Conservation (phyloP, 148 eudicot genomes). For the Amaranthus palmeri region DNA sequence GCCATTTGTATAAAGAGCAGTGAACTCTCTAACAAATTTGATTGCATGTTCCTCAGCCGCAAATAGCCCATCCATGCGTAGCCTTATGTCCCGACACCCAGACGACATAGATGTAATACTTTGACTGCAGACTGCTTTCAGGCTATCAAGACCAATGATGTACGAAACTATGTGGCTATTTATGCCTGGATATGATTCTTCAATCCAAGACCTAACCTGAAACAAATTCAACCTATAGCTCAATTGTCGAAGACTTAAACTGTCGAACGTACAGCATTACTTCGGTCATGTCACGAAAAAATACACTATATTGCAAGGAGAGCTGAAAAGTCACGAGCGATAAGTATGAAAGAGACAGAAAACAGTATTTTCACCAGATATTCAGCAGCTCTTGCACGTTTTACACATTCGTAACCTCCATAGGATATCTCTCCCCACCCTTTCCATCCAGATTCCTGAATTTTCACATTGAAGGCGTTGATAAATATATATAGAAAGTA, state of each 20-base stretch:
- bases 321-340: neutral
- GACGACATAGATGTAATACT: constrained; percentile 20
- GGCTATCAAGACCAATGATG: constrained; percentile 91
- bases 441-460: constrained; percentile 90
- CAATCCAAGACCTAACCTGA: constrained; percentile 94
- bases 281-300: neutral
- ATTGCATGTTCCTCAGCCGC: constrained; percentile 62
- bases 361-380: constrained; percentile 50
- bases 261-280: neutral
- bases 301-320: neutral
- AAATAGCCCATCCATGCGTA: constrained; percentile 94
- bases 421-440: constrained; percentile 99
- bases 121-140: constrained; percentile 43
- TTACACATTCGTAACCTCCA: constrained; percentile 77
- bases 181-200: constrained; percentile 68
- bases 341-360: neutral
- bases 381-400: constrained; percentile 90
- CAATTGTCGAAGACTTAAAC: neutral
- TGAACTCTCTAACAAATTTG: constrained; percentile 67
- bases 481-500: neutral
- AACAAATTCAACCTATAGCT: neutral
- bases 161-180: constrained; percentile 57
- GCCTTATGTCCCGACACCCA: constrained; percentile 58
- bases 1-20: constrained; percentile 92
- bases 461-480: neutral